phyloP scores from a whole-genome alignment of 2,329 filamentous ascomycete species.

The Xylaria sp. region DNA sequence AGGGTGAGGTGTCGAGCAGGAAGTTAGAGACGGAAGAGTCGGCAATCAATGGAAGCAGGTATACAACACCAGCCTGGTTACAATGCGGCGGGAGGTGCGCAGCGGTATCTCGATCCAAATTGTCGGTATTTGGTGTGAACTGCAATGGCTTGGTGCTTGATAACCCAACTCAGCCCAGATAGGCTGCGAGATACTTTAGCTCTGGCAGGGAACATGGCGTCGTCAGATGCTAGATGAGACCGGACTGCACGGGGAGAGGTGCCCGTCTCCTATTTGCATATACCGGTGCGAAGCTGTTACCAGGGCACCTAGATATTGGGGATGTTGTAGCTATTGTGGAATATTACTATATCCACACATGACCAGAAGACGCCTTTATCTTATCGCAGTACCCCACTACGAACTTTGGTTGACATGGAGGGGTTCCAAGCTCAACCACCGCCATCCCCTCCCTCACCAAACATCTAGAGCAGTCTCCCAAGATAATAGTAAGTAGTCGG shows the following conservation, averaged over 20 bases:
- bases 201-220: conserved; percentile 1
- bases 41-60: conserved; percentile 10
- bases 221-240: conserved; percentile 5
- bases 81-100: background rate
- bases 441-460: background rate
- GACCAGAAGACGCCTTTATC: background rate
- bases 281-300: conserved; percentile 1
- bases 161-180: conserved; percentile 17
- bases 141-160: conserved; percentile 6
- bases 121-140: background rate
- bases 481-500: too few relatives aligned
- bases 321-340: background rate
- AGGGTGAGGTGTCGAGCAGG: background rate
- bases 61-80: background rate
- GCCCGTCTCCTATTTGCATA: conserved; percentile 17
- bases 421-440: background rate
- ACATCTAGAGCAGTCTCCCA: too few relatives aligned
- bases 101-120: background rate
- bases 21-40: conserved; percentile 8
- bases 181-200: conserved; percentile 19
- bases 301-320: too few relatives aligned
- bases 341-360: background rate
- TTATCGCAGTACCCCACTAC: background rate
- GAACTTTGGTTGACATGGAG: too few relatives aligned
- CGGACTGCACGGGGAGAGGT: too few relatives aligned